Percentiles rank a stretch among this genome's conserved stretches.
Conservation (phyloP, 1,139 yeast species). For the Suhomyces kunorum region DNA sequence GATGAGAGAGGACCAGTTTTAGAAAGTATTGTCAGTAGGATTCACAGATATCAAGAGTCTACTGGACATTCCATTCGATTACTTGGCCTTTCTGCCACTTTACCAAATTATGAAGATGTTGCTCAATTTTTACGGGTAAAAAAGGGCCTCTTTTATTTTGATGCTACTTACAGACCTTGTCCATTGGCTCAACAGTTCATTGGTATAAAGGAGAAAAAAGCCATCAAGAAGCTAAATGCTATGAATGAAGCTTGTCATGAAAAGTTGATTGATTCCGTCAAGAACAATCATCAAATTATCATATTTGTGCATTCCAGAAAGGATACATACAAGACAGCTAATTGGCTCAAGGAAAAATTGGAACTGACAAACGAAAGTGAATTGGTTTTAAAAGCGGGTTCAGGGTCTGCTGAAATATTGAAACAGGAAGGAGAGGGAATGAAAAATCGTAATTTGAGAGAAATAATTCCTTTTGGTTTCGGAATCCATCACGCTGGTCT, state of each 20-base stretch:
- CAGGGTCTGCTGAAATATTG: constrained; percentile 62
- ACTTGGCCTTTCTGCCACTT: constrained; percentile 89
- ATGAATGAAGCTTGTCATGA: constrained; percentile 93
- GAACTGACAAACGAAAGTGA: constrained; percentile 54
- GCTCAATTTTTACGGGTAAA: constrained; percentile 75
- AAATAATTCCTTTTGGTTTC: constrained; percentile 68
- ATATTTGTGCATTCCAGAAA: constrained; percentile 93
- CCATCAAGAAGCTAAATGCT: constrained; percentile 75
- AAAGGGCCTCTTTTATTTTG: constrained; percentile 73
- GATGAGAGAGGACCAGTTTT: constrained; percentile 96
- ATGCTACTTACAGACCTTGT: constrained; percentile 83
- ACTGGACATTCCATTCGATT: constrained; percentile 57
- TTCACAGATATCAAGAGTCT: constrained; percentile 51
- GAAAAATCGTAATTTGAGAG: constrained; percentile 56
- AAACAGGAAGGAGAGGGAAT: constrained; percentile 61
- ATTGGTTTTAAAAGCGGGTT: constrained; percentile 51
- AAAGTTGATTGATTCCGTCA: constrained; percentile 66
- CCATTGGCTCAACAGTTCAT: constrained; percentile 87
- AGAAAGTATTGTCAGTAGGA: constrained; percentile 83
- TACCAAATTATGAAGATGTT: constrained; percentile 88
- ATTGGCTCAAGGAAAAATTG: constrained; percentile 65
- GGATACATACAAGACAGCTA: constrained; percentile 85
- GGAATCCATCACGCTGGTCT: constrained; percentile 97
- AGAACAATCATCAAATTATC: constrained; percentile 67
- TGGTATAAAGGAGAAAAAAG: constrained; percentile 84